phyloP scores from a whole-genome alignment of 805 yeast species.

The Spathaspora sp. region DNA sequence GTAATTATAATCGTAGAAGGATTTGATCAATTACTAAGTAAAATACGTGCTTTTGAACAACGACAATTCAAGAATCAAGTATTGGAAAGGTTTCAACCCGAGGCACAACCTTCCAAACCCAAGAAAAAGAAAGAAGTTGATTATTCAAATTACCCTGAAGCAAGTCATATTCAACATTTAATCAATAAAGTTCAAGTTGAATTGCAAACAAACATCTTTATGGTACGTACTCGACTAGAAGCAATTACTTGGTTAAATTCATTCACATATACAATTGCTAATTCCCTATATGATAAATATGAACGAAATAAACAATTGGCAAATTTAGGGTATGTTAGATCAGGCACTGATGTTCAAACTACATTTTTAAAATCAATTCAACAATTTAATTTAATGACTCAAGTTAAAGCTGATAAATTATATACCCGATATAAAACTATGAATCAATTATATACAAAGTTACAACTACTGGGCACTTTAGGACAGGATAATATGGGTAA shows the following conservation, averaged over 20 bases:
- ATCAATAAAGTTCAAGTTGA: constrained; percentile 45
- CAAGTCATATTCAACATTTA: constrained; percentile 36
- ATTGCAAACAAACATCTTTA: constrained; percentile 48
- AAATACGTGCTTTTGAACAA: constrained; percentile 44
- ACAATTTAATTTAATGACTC: constrained; percentile 58
- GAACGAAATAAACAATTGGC: constrained; percentile 54
- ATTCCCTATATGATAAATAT: constrained; percentile 50
- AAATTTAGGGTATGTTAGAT: constrained; percentile 51
- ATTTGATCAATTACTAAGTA: constrained; percentile 42
- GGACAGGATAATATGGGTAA: constrained; percentile 42
- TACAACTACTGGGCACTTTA: constrained; percentile 24
- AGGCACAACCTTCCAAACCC: neutral
- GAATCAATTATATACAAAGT: constrained; percentile 23
- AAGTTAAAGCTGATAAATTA: constrained; percentile 45
- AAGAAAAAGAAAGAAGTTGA: constrained; percentile 5
- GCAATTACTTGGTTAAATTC: constrained; percentile 51
- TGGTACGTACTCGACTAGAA: constrained; percentile 45
- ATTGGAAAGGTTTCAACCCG: constrained; percentile 12
- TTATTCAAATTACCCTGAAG: constrained; percentile 10
- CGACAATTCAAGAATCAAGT: constrained; percentile 37
- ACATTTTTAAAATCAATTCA: constrained; percentile 48
- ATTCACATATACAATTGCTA: constrained; percentile 53
- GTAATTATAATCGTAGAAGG: constrained; percentile 47
- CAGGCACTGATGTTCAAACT: constrained; percentile 48
- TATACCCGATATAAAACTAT: constrained; percentile 39